Evolutionary conservation across 805 yeast genomes (phyloP), one percentile per base, ranked within the genome.

Genomic region (Ogataea neopini): DNA sequence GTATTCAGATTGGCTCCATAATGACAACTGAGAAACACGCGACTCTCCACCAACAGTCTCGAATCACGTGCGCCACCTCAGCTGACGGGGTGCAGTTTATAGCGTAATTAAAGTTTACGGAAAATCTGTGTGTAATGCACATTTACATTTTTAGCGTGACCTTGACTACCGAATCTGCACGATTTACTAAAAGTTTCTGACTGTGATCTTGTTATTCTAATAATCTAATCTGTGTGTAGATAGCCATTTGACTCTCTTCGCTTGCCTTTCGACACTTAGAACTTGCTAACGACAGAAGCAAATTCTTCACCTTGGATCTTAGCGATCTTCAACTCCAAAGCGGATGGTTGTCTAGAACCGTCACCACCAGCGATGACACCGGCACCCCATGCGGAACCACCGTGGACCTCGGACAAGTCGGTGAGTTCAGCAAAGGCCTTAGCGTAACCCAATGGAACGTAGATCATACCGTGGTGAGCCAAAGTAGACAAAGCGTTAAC

Each of bases 331-430:
- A 79, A 73, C 73, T 88, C 96, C 53, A 81, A 69, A 44, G 70
- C 78, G 48, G 80, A 62, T 42, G 90, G 86, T 54, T 67, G 69
- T 74, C 92, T 83, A 39, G 90, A 79, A 61, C 96, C 96, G 62
- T 84, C 89, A 26, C 80, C 71, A 53, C 86, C 92, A 36, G 96
- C 89, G 54, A 77, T 76, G 49, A 86, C 71, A 63, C 94, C 95
- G 39, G 96, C 89, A 70, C 95, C 95, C 86, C 89, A 88, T 42
- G 96, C 79, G 47, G 92, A 81, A 59, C 87, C 86, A 61, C 95
- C 96, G 64, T 84, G 92, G 49, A 79, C 74, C 71, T 85, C 91
- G 28, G 73, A 75, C 50, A 85, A 62, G 67, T 76, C 76, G 43
- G 77, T 63, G 59, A 83, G 68, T 51, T 77, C 76, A 46, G 78